phyloP scores from a whole-genome alignment of 805 yeast species.

The Pichia paraexigua region DNA sequence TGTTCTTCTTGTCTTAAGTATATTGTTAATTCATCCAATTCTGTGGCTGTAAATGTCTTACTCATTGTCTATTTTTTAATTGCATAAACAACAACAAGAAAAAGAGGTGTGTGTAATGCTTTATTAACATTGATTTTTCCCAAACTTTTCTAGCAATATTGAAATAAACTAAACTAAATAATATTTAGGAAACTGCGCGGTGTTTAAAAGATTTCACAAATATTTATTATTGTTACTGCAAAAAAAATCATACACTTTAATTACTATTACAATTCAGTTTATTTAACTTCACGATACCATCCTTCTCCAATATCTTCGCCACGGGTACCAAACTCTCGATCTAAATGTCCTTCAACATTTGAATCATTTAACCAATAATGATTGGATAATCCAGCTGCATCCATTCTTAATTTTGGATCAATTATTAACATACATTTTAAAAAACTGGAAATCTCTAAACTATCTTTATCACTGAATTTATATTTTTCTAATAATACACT shows the following conservation, averaged over 20 bases:
- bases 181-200: no score
- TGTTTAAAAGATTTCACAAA: no score
- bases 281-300: slow-evolving; percentile 65
- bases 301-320: slow-evolving; percentile 83
- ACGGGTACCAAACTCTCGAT: slow-evolving; percentile 67
- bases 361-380: slow-evolving; percentile 83
- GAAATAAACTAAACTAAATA: no score
- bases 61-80: no score
- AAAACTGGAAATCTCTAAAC: slow-evolving; percentile 67
- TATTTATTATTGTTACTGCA: no score
- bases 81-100: no score
- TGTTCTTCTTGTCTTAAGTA: slow-evolving; percentile 1
- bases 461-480: slow-evolving; percentile 58
- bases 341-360: slow-evolving; percentile 66
- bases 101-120: no score
- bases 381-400: slow-evolving; percentile 91
- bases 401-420: slow-evolving; percentile 78
- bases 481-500: slow-evolving; percentile 83
- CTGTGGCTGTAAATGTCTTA: background rate
- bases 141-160: no score
- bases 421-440: slow-evolving; percentile 73
- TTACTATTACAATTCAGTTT: background rate
- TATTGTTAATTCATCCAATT: slow-evolving; percentile 5
- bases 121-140: no score
- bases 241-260: background rate